Evolutionary conservation across 768 basidiomycete genomes (phyloP), one percentile per base, ranked within the genome.

Genomic region (Rhodotorula toruloides): DNA sequence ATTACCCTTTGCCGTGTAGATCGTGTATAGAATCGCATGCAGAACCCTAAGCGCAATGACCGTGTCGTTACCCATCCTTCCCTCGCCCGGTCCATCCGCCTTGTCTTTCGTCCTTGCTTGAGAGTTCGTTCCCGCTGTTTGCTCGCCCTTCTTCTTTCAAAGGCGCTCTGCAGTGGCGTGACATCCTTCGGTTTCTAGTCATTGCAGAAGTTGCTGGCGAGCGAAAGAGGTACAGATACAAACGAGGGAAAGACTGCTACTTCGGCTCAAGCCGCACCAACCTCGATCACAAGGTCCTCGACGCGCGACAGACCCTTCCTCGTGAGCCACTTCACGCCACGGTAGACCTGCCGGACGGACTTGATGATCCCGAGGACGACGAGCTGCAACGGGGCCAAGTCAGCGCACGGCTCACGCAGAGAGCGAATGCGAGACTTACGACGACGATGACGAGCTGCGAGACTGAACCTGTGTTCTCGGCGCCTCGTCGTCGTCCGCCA

Each of bases 261-360:
- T n/a, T n/a, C n/a, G n/a, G n/a, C n/a, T n/a, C n/a, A n/a, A n/a
- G n/a, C n/a, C 32, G 43, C 44, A 21, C 19, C 27, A 12, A 69
- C 68, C 22, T 70, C 68, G 32, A 70, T 39, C 9, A 65, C 68
- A 7, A 70, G 44, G 16, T 65, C 63, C 60, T 70, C 68, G n/a
- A 70, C 39, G 11, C 60, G 27, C 0, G 31, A 19, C 34, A 70
- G 36, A 1, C 37, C 40, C 9, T 36, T 17, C 34, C 40, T 55
- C 32, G 60, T 54, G 3, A 42, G 14, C 63, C 63, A 70, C 21
- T 44, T 36, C 14, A 65, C 63, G 3, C 55, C 60, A 3, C 60
- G 49, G 31, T 65, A 70, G 0, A 50, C 47, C n/a, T 54, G 47
- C 13, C 60, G 22, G 1, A 70, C 32, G 5, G 54, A 52, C 16